Evolutionary conservation across 1,139 yeast genomes (phyloP).

Genomic region (Spathaspora sp.): DNA sequence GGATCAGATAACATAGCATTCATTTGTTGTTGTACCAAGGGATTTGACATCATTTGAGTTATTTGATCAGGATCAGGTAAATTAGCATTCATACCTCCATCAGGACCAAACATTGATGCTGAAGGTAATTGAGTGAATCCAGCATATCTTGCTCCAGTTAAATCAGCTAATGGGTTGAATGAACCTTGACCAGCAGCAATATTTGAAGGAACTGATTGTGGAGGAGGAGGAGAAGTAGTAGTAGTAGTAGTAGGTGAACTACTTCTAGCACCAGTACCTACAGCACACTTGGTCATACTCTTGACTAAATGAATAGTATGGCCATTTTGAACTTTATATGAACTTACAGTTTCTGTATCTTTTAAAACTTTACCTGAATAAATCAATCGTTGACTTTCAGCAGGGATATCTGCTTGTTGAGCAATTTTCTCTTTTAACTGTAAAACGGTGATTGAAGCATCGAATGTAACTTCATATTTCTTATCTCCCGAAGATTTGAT

Average conservation of each 20-base stretch:
- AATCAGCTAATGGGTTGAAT: conserved; percentile 84
- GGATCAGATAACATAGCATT: conserved; percentile 75
- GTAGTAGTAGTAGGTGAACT: conserved; percentile 11
- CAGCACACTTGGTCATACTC: conserved; percentile 50
- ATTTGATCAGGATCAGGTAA: conserved; percentile 77
- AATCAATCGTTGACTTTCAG: conserved; percentile 79
- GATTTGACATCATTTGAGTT: conserved; percentile 73
- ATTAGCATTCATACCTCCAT: conserved; percentile 76
- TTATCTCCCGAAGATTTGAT: conserved; percentile 71
- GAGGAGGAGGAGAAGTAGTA: conserved; percentile 10
- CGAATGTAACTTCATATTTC: conserved; percentile 66
- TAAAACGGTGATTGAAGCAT: conserved; percentile 54
- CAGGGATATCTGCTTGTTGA: conserved; percentile 60
- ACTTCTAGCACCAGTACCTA: conserved; percentile 18
- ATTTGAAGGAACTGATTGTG: conserved; percentile 58
- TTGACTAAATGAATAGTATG: conserved; percentile 89
- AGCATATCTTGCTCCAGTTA: conserved; percentile 95
- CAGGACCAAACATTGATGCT: conserved; percentile 90
- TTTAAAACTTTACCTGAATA: conserved; percentile 93
- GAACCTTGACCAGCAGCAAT: conserved; percentile 88
- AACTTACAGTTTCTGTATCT: conserved; percentile 70
- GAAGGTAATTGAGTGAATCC: conserved; percentile 88
- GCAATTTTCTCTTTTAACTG: conserved; percentile 71
- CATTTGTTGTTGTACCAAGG: conserved; percentile 79
- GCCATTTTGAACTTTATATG: conserved; percentile 80